These are phyloP conservation scores for Baorangia bicolor DNA, from an alignment of 768 basidiomycete species.

Conservation along the genomic window DNA sequence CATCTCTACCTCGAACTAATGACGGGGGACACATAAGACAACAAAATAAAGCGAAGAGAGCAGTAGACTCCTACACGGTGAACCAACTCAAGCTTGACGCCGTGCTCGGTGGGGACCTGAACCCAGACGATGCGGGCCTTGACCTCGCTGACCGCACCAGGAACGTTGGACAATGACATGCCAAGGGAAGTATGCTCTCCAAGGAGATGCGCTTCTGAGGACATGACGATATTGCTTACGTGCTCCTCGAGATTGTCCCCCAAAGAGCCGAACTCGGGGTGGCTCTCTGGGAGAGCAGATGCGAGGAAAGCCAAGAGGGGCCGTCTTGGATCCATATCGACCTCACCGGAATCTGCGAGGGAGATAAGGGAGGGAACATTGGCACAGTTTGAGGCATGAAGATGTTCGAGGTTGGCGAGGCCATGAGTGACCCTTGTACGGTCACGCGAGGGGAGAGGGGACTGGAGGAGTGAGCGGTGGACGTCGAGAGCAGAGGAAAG, in stretches of 20 bases:
- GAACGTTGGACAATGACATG: constrained; percentile 43
- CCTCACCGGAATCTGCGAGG: constrained; percentile 23
- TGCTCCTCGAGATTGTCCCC: constrained; percentile 50
- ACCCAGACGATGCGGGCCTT: constrained; percentile 78
- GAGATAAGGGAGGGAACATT: constrained; percentile 34
- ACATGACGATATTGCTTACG: constrained; percentile 47
- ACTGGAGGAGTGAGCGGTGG: constrained; percentile 32
- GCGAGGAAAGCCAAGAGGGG: constrained; percentile 80
- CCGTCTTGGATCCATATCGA: constrained; percentile 40
- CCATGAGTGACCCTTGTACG: constrained; percentile 17
- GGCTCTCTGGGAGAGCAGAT: constrained; percentile 57
- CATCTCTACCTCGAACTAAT: constrained; percentile 88
- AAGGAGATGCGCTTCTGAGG: constrained; percentile 44
- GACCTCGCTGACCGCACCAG: constrained; percentile 77
- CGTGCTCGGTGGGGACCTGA: constrained; percentile 71
- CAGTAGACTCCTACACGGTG: constrained; percentile 36
- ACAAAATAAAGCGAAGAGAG: background rate
- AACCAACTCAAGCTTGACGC: constrained; percentile 67
- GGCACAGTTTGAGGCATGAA: constrained; percentile 59
- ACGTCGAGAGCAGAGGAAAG: constrained; percentile 36
- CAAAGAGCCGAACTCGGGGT: constrained; percentile 42
- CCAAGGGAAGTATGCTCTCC: constrained; percentile 42
- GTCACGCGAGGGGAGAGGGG: constrained; percentile 7
- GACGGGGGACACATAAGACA: background rate
- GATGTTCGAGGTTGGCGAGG: constrained; percentile 37